Conservation (phyloP, 2,329 filamentous ascomycete species). For the Aspergillus caelatus region DNA sequence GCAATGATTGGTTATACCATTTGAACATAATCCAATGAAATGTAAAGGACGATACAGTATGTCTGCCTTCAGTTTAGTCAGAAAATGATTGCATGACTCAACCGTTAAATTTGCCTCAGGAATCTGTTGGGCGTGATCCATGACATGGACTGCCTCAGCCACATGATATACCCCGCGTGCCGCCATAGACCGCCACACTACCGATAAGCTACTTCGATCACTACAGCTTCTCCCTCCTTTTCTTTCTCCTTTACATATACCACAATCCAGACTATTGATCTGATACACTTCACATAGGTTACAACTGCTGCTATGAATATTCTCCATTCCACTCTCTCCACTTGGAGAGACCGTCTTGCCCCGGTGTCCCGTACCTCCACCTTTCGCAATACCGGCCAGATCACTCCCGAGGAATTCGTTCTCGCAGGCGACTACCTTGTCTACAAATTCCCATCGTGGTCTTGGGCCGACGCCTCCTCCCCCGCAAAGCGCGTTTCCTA, state of each 20-base stretch:
- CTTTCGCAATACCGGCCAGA: slow-evolving; percentile 90
- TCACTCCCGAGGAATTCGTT: slow-evolving; percentile 96
- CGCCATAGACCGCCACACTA: slow-evolving; percentile 18
- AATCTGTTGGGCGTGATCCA: neutral
- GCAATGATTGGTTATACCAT: neutral
- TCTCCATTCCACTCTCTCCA: slow-evolving; percentile 89
- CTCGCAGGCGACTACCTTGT: slow-evolving; percentile 95
- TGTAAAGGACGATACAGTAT: neutral
- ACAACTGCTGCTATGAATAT: slow-evolving; percentile 68
- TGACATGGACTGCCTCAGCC: slow-evolving; percentile 12
- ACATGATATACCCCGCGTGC: slow-evolving; percentile 26
- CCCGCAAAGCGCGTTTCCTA: slow-evolving; percentile 76
- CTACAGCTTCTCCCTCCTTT: neutral
- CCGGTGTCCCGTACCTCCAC: slow-evolving; percentile 88
- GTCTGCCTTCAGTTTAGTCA: neutral
- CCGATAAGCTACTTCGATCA: slow-evolving; percentile 15
- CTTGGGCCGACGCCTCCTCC: slow-evolving; percentile 89
- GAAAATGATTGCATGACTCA: neutral
- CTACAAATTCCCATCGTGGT: slow-evolving; percentile 99
- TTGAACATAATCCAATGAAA: neutral
- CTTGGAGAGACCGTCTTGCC: slow-evolving; percentile 86
- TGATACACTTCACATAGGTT: neutral
- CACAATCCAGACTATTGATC: neutral
- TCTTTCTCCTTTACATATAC: neutral
- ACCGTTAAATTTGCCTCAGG: neutral